Conservation (phyloP, 2,329 filamentous ascomycete genomes). For the Monilinia vaccinii-corymbosi region DNA sequence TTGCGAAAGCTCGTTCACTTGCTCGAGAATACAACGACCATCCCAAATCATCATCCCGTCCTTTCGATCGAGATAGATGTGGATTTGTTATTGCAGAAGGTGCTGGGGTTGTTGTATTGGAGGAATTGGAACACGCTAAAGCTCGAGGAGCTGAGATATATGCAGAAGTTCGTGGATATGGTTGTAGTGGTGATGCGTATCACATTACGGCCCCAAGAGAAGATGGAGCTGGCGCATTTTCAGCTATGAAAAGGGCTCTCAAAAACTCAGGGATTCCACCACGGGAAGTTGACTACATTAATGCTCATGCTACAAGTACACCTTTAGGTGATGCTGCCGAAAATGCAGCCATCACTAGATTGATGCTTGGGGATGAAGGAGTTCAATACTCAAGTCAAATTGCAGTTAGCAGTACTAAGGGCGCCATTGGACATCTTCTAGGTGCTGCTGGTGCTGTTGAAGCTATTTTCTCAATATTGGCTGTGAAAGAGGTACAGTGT, state of each 20-base stretch:
- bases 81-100: slow-evolving; percentile 95
- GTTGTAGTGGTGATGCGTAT: slow-evolving; percentile 80
- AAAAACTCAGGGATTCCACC: slow-evolving; percentile 63
- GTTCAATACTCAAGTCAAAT: slow-evolving; percentile 52
- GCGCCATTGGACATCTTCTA: slow-evolving; percentile 81
- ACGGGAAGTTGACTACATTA: slow-evolving; percentile 74
- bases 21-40: slow-evolving; percentile 70
- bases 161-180: slow-evolving; percentile 83
- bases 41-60: slow-evolving; percentile 65
- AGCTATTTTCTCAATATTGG: slow-evolving; percentile 73
- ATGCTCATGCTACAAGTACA: slow-evolving; percentile 91
- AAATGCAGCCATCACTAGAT: slow-evolving; percentile 66
- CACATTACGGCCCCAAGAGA: slow-evolving; percentile 87
- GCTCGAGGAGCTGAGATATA: slow-evolving; percentile 73
- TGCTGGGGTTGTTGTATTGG: slow-evolving; percentile 76
- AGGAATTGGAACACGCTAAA: slow-evolving; percentile 84
- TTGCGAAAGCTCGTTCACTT: slow-evolving; percentile 77
- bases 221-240: slow-evolving; percentile 70
- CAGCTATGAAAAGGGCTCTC: slow-evolving; percentile 80
- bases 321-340: slow-evolving; percentile 80
- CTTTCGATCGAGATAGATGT: slow-evolving; percentile 70
- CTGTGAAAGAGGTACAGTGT: slow-evolving; percentile 62
- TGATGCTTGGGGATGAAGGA: slow-evolving; percentile 69
- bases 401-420: slow-evolving; percentile 89
- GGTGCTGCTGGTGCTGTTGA: slow-evolving; percentile 89